Evolutionary conservation across 2,329 filamentous ascomycete genomes (phyloP).

Genomic region (Sporothrix euskadiensis): DNA sequence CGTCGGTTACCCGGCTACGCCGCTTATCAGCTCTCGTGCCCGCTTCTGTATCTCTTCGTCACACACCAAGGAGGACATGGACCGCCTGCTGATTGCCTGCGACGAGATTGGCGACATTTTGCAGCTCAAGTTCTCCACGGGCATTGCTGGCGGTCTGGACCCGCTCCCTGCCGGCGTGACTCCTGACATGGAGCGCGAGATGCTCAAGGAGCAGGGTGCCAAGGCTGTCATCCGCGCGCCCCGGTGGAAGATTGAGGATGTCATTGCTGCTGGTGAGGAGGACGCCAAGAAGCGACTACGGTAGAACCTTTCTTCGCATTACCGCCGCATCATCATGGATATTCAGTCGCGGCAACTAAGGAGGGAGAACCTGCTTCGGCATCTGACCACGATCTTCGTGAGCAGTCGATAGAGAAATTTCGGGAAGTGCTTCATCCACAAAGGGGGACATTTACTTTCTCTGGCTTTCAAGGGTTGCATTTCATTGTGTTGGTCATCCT

Average conservation of each 20-base stretch:
- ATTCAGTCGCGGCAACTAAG: conserved; percentile 22
- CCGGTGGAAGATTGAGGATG: conserved; percentile 81
- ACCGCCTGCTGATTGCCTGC: conserved; percentile 83
- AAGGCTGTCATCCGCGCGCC: conserved; percentile 75
- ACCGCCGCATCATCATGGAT: conserved; percentile 24
- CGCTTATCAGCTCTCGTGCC: conserved; percentile 88
- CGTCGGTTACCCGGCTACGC: conserved; percentile 94
- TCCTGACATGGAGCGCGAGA: conserved; percentile 70
- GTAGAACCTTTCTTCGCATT: conserved; percentile 33
- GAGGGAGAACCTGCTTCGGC: conserved; percentile 26
- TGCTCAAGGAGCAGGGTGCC: conserved; percentile 61
- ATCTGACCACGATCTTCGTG: conserved; percentile 27
- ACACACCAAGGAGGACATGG: conserved; percentile 97
- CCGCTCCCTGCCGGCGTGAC: conserved; percentile 71
- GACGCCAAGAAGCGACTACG: conserved; percentile 39
- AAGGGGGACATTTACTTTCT: background rate
- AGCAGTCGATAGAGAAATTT: conserved; percentile 25
- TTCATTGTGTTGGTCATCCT: conserved; percentile 18
- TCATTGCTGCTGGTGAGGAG: conserved; percentile 59
- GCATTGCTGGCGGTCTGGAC: conserved; percentile 83
- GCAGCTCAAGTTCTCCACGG: conserved; percentile 96
- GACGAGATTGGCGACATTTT: conserved; percentile 90
- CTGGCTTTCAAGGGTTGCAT: conserved; percentile 25
- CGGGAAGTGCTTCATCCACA: conserved; percentile 2
- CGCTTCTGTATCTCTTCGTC: conserved; percentile 95